Conservation (phyloP, 805 yeast genomes). For the Saccharomycopsis sp. region DNA sequence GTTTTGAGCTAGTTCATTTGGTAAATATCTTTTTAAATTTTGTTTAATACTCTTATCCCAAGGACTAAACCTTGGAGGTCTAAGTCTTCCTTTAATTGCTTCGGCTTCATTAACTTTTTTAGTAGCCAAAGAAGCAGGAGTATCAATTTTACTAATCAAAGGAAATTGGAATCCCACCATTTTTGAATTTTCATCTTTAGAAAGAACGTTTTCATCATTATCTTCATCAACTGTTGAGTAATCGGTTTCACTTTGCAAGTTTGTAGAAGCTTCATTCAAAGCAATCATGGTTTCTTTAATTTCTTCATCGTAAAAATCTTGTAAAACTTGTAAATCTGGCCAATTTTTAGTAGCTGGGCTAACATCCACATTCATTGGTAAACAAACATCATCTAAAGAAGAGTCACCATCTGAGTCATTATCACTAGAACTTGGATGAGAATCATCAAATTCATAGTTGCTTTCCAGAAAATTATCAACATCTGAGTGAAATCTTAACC, state of each 20-base stretch:
- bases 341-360: slow-evolving; percentile 30
- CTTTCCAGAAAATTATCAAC: slow-evolving; percentile 15
- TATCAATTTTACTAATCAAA: slow-evolving; percentile 15
- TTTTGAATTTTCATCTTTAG: not conserved
- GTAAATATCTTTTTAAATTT: slow-evolving; percentile 5
- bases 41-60: slow-evolving; percentile 37
- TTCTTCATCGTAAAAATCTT: slow-evolving; percentile 72
- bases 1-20: slow-evolving; percentile 24
- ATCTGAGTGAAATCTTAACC: slow-evolving; percentile 14
- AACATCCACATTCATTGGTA: slow-evolving; percentile 54
- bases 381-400: slow-evolving; percentile 85
- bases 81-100: slow-evolving; percentile 48
- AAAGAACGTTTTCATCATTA: slow-evolving; percentile 1
- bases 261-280: not conserved
- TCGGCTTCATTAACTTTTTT: slow-evolving; percentile 42
- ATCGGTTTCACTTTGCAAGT: not conserved
- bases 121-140: slow-evolving; percentile 1
- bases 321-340: slow-evolving; percentile 77
- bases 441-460: slow-evolving; percentile 17
- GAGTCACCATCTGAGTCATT: slow-evolving; percentile 35
- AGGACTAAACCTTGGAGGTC: slow-evolving; percentile 70
- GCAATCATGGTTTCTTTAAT: slow-evolving; percentile 9
- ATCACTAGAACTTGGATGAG: slow-evolving; percentile 16
- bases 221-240: slow-evolving; percentile 12
- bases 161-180: slow-evolving; percentile 15